Percentiles rank a stretch among this genome's conserved stretches.
Conservation (phyloP, 2,329 filamentous ascomycete genomes). For the Diaporthe sp. region DNA sequence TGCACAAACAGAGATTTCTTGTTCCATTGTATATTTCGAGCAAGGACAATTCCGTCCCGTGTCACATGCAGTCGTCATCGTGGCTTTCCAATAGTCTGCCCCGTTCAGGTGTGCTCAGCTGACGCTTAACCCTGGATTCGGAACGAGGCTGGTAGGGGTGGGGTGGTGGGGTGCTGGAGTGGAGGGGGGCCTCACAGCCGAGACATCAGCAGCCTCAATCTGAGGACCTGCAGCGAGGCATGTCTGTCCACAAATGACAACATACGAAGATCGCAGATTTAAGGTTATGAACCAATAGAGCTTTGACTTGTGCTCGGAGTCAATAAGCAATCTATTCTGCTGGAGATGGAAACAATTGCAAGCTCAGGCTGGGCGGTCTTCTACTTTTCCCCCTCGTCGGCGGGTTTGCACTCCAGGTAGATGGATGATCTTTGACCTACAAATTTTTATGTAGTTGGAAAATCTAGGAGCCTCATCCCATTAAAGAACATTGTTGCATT, state of each 20-base stretch:
- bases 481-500: not conserved
- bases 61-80: slow-evolving; percentile 2
- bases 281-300: not conserved
- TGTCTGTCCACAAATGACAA: not conserved
- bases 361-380: no score
- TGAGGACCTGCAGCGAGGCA: not conserved
- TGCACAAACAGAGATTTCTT: not conserved
- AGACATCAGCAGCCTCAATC: not conserved
- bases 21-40: not conserved
- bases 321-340: not conserved
- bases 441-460: not conserved
- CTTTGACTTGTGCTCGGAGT: not conserved
- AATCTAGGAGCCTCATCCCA: not conserved
- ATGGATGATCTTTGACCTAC: not conserved
- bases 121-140: not conserved
- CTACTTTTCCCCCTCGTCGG: not conserved
- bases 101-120: not conserved
- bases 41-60: not conserved
- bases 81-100: slow-evolving; percentile 8
- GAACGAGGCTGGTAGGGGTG: not conserved
- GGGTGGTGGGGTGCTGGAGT: not conserved
- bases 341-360: not conserved
- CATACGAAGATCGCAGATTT: not conserved
- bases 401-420: no score
- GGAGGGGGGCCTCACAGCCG: not conserved